Percentiles rank a stretch among this genome's conserved stretches.
Conservation (phyloP, 192 early-diverging fungal species). For the Podochytrium sp. region DNA sequence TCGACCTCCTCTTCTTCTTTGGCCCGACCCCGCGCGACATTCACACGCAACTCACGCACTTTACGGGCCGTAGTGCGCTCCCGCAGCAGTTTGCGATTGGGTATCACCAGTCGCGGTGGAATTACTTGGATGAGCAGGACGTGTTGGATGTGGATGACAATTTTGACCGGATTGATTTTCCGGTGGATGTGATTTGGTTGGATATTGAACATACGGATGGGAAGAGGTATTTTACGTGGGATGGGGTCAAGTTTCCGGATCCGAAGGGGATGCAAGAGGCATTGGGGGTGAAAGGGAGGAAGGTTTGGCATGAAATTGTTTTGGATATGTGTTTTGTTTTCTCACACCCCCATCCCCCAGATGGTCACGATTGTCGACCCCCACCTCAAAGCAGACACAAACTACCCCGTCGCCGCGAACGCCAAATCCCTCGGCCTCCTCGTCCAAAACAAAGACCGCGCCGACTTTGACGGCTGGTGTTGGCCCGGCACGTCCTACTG, state of each 20-base stretch:
- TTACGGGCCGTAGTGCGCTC: conserved; percentile 82
- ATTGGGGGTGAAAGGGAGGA: conserved; percentile 73
- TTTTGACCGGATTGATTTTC: conserved; percentile 90
- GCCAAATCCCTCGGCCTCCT: conserved; percentile 75
- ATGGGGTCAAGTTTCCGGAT: conserved; percentile 85
- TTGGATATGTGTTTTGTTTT: neutral
- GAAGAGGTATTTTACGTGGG: conserved; percentile 99
- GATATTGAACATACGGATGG: conserved; percentile 99
- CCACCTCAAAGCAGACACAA: conserved; percentile 87
- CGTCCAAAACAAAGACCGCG: conserved; percentile 75
- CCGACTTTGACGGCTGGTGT: conserved; percentile 94
- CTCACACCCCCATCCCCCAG: conserved; percentile 39
- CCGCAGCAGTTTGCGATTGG: conserved; percentile 89
- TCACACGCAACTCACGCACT: conserved; percentile 68
- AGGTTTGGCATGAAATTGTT: conserved; percentile 41
- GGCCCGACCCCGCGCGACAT: conserved; percentile 73
- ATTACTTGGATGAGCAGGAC: conserved; percentile 91
- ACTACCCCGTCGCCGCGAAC: conserved; percentile 79
- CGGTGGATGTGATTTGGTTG: conserved; percentile 98
- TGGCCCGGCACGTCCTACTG: conserved; percentile 95
- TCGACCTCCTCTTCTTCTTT: conserved; percentile 88
- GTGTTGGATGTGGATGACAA: conserved; percentile 81
- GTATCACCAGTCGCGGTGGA: conserved; percentile 99
- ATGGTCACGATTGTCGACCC: conserved; percentile 97
- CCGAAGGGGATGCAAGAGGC: conserved; percentile 82